Percentiles rank a stretch among this genome's conserved stretches.
Conservation (phyloP, 2,329 filamentous ascomycete genomes). For the Exophiala aquamarina region DNA sequence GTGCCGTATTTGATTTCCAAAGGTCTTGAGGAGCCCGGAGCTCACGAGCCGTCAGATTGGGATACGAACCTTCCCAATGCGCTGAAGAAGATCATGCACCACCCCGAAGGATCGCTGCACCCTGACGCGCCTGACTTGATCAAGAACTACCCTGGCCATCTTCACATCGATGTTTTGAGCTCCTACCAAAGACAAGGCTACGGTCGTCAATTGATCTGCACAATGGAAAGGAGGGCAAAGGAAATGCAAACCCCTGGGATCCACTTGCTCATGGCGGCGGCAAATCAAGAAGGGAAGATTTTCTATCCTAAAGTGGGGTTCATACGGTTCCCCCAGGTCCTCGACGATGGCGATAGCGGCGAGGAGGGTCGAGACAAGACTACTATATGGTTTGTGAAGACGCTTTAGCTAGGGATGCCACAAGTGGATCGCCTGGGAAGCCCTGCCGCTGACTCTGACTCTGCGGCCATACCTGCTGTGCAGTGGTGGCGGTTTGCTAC, state of each 20-base stretch:
- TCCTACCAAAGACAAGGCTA: conserved; percentile 21
- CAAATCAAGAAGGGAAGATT: conserved; percentile 21
- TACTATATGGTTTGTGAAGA: conserved; percentile 23
- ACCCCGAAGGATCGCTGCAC: conserved; percentile 20
- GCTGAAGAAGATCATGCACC: conserved; percentile 21
- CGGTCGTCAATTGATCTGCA: conserved; percentile 21
- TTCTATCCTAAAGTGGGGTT: conserved; percentile 27
- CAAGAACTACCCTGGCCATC: conserved; percentile 22
- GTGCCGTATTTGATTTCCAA: conserved; percentile 14
- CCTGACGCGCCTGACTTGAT: conserved; percentile 19
- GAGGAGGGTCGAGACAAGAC: conserved; percentile 20
- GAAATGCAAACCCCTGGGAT: conserved; percentile 14
- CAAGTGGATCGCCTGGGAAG: no score
- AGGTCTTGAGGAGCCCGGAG: conserved; percentile 15
- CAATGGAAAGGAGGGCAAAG: conserved; percentile 10
- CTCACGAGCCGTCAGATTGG: conserved; percentile 14
- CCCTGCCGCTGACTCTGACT: no score
- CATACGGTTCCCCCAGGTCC: conserved; percentile 17
- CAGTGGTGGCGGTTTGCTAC: no score
- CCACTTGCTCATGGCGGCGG: conserved; percentile 24
- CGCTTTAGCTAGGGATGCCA: no score
- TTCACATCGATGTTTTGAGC: conserved; percentile 25
- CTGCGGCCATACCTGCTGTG: no score
- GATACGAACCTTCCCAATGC: conserved; percentile 18
- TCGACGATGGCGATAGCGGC: conserved; percentile 20